Evolutionary conservation across 2,329 filamentous ascomycete species (phyloP).

Genomic region (Myriangium duriaei): DNA sequence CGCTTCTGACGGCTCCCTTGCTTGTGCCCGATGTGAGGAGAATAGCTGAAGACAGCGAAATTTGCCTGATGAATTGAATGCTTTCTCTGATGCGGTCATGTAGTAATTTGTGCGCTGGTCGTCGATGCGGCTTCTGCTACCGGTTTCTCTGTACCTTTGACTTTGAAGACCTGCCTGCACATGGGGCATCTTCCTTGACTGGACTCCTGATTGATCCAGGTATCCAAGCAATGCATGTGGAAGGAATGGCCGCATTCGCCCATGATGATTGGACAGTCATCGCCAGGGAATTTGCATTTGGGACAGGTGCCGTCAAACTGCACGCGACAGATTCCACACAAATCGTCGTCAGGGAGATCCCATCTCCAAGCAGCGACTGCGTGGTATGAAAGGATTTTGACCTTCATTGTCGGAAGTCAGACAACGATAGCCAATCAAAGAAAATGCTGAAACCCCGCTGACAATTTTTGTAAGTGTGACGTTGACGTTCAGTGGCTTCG

Average conservation of each 20-base stretch:
- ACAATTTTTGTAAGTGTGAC: slow-evolving; percentile 7
- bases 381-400: slow-evolving; percentile 86
- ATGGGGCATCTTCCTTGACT: slow-evolving; percentile 93
- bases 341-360: slow-evolving; percentile 84
- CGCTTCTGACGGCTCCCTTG: too few relatives aligned
- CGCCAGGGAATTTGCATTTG: slow-evolving; percentile 93
- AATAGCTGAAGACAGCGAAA: too few relatives aligned
- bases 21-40: too few relatives aligned
- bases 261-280: slow-evolving; percentile 84
- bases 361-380: slow-evolving; percentile 94
- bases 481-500: too few relatives aligned
- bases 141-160: slow-evolving; percentile 18
- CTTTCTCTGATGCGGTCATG: too few relatives aligned
- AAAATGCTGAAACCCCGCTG: too few relatives aligned
- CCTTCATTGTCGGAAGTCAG: slow-evolving; percentile 56
- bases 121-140: not conserved
- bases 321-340: slow-evolving; percentile 96
- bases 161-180: slow-evolving; percentile 51
- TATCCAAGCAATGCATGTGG: slow-evolving; percentile 94
- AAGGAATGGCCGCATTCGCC: slow-evolving; percentile 97
- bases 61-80: too few relatives aligned
- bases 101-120: too few relatives aligned
- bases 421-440: too few relatives aligned
- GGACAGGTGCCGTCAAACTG: slow-evolving; percentile 97
- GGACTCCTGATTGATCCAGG: slow-evolving; percentile 92